These are phyloP conservation scores for Pisolithus thermaeus DNA, from an alignment of 1,284 basidiomycete genomes.

Conservation along the genomic window DNA sequence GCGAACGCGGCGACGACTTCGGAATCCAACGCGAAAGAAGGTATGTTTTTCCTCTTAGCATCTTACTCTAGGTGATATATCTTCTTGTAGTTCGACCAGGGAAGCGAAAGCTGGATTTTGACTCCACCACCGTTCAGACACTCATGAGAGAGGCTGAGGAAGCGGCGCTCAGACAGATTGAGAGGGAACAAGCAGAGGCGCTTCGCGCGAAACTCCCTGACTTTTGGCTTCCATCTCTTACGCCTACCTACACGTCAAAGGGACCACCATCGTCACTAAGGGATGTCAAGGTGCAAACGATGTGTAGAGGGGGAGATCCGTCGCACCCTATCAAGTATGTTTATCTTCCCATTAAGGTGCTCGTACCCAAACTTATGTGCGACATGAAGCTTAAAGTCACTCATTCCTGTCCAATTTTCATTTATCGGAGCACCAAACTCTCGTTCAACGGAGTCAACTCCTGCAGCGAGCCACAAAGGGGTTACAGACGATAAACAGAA, in stretches of 20 bases:
- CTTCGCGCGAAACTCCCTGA: conserved; percentile 85
- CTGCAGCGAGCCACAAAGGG: conserved; percentile 31
- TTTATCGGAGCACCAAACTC: conserved; percentile 36
- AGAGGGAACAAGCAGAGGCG: conserved; percentile 79
- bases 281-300: conserved; percentile 80
- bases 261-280: conserved; percentile 62
- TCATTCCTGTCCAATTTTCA: conserved; percentile 73
- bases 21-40: conserved; percentile 29
- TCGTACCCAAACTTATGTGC: background rate
- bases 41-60: conserved; percentile 23
- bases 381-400: conserved; percentile 57
- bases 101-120: conserved; percentile 78
- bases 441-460: conserved; percentile 38
- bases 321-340: conserved; percentile 71
- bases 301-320: conserved; percentile 74
- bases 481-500: conserved; percentile 45
- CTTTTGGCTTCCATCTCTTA: conserved; percentile 89
- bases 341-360: background rate
- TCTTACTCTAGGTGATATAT: background rate
- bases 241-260: conserved; percentile 67
- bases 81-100: conserved; percentile 41
- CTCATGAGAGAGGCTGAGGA: conserved; percentile 79
- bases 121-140: conserved; percentile 61
- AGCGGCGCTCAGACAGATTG: conserved; percentile 73
- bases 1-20: conserved; percentile 33